Base-by-base conservation (phyloP, 768 basidiomycete species). In the Chalciporus pseudorubinellus region DNA sequence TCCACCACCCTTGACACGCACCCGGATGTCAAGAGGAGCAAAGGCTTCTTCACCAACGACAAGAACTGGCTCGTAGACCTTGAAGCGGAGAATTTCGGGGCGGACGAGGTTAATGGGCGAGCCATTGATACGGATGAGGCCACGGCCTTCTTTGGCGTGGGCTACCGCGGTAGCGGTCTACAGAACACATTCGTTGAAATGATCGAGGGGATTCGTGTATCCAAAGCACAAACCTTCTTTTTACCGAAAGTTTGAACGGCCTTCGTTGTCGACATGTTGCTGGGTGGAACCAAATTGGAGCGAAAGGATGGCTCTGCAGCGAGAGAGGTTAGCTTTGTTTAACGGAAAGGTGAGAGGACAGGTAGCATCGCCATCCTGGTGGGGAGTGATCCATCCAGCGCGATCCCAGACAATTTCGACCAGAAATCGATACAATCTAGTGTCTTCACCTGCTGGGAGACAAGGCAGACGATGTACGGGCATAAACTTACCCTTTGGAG, bases 231-330 rank as follows among this genome's bases (percentile, higher is more conserved):
- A 70, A 82, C 92, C 89, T 98, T 98, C 87, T 98, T 98, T 92
- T 98, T 98, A 75, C 95, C 95, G 77, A 98, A 98, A 58, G 92
- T 95, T 72, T 98, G 95, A 62, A 98, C 95, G 78, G 95, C 92
- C 78, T 92, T 91, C 59, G 74, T 72, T 63, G 77, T 67, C 68
- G 87, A 80, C 88, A 90, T 91, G 74, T 76, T 82, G 66, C 60
- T 52, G 54, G 46, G 55, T 41, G 56, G 46, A 56, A 63, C 46
- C 14, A 50, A 45, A 20, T 47, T 50, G 44, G 42, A 50, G 56
- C 49, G 48, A 51, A 34, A 48, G 28, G 42, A 46, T 41, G 39
- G 13, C 43, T 62, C 67, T 70, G 53, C 12, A 40, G 39, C n/a
- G 43, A 46, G 47, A 40, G 39, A 36, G 45, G 50, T 68, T 50